Percentiles rank a stretch among this genome's conserved stretches.
phyloP scores from a whole-genome alignment of 148 eudicot genomes.

The Simmondsia chinensis region DNA sequence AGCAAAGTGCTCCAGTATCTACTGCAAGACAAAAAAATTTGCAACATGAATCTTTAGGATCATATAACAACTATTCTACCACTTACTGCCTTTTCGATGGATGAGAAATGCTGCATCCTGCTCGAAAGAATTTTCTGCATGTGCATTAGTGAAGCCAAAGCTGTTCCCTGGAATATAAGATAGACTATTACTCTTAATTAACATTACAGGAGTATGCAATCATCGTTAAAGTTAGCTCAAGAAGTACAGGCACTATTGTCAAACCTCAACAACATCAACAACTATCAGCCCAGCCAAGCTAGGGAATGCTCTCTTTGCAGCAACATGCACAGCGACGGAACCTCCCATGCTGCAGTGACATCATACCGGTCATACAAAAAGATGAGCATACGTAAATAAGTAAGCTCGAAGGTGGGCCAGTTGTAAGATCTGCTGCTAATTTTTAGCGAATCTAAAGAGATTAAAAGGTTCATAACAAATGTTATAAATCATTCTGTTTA shows the following conservation, averaged over 20 bases:
- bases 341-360: conserved; percentile 82
- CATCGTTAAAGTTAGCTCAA: background rate
- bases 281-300: conserved; percentile 78
- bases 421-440: too few species aligned
- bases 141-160: conserved; percentile 87
- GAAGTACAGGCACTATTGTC: background rate
- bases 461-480: too few species aligned
- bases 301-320: conserved; percentile 64
- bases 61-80: background rate
- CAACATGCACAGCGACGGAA: conserved; percentile 86
- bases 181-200: background rate
- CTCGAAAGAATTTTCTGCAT: conserved; percentile 83
- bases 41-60: background rate
- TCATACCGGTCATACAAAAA: background rate
- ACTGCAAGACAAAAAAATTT: too few species aligned
- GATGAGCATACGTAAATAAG: too few species aligned
- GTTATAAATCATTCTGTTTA: too few species aligned
- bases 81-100: conserved; percentile 82
- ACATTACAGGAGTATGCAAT: background rate
- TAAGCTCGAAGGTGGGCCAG: too few species aligned
- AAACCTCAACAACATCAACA: conserved; percentile 98
- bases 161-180: conserved; percentile 69
- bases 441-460: too few species aligned
- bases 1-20: too few species aligned
- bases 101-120: conserved; percentile 61